phyloP scores from a whole-genome alignment of 1,284 basidiomycete genomes.

The Macrocystidia cucumis region DNA sequence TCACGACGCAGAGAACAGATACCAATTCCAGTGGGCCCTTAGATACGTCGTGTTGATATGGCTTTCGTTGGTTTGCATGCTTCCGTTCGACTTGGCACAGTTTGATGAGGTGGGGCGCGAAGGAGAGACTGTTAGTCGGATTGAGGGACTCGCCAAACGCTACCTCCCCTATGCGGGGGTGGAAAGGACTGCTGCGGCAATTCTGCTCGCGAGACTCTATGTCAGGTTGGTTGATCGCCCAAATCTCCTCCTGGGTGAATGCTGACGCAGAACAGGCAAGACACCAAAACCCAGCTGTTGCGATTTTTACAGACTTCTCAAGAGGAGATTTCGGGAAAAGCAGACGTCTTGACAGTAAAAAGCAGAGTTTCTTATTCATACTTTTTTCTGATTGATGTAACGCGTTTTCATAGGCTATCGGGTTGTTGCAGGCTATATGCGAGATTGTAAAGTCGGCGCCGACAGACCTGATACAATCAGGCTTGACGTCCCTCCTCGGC shows the following conservation, averaged over 20 bases:
- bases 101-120: constrained; percentile 57
- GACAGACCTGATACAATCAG: constrained; percentile 40
- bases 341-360: constrained; percentile 47
- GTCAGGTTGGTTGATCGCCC: constrained; percentile 51
- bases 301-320: constrained; percentile 45
- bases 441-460: constrained; percentile 66
- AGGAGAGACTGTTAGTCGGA: constrained; percentile 40
- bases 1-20: constrained; percentile 35
- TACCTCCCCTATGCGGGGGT: constrained; percentile 68
- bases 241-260: background rate
- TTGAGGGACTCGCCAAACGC: constrained; percentile 56
- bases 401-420: constrained; percentile 46
- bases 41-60: constrained; percentile 86
- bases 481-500: constrained; percentile 35
- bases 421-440: constrained; percentile 67
- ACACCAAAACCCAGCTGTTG: constrained; percentile 41
- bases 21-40: constrained; percentile 63
- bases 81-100: constrained; percentile 87
- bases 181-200: constrained; percentile 74
- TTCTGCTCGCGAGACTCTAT: constrained; percentile 70
- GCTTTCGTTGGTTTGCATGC: constrained; percentile 90
- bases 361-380: constrained; percentile 1
- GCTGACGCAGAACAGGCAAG: constrained; percentile 40
- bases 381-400: background rate
- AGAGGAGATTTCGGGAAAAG: constrained; percentile 23